Percentiles rank a stretch among this genome's conserved stretches.
Conservation (phyloP, 2,329 filamentous ascomycete species). For the Hypoxylon rubiginosum region DNA sequence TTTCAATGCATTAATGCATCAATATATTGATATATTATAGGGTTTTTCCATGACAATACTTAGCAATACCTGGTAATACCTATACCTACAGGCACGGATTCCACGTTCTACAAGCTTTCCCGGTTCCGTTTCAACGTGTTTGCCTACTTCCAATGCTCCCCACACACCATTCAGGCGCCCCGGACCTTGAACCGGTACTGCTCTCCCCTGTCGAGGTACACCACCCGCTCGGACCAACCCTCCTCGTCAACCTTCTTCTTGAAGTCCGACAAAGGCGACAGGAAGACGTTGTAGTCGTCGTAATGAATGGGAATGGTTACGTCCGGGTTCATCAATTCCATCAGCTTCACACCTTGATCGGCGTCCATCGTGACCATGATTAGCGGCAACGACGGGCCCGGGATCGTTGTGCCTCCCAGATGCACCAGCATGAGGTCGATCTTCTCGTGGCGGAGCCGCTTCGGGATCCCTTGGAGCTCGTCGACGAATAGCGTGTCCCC, state of each 20-base stretch:
- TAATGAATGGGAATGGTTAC: constrained; percentile 74
- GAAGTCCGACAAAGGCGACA: constrained; percentile 72
- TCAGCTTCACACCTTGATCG: constrained; percentile 70
- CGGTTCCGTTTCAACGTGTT: constrained; percentile 2
- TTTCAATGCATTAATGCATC: constrained; percentile 10
- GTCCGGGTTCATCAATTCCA: constrained; percentile 71
- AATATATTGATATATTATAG: constrained; percentile 6
- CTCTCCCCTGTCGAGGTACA: constrained; percentile 72
- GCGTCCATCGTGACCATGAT: constrained; percentile 79
- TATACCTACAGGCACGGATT: neutral
- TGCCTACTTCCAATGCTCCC: neutral
- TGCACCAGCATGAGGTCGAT: constrained; percentile 78
- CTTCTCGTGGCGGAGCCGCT: constrained; percentile 64
- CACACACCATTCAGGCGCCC: constrained; percentile 20
- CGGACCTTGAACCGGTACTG: constrained; percentile 67
- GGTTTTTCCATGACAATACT: neutral
- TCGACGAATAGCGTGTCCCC: constrained; percentile 74
- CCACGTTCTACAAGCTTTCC: constrained; percentile 11
- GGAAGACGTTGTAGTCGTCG: constrained; percentile 74
- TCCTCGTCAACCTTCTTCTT: constrained; percentile 66
- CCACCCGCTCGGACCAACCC: constrained; percentile 65
- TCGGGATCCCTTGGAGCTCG: constrained; percentile 72
- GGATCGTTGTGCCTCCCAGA: constrained; percentile 75
- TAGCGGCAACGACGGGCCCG: constrained; percentile 68
- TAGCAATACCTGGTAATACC: neutral